Base-by-base conservation (phyloP, 805 yeast species). In the Scheffersomyces amazonensis region DNA sequence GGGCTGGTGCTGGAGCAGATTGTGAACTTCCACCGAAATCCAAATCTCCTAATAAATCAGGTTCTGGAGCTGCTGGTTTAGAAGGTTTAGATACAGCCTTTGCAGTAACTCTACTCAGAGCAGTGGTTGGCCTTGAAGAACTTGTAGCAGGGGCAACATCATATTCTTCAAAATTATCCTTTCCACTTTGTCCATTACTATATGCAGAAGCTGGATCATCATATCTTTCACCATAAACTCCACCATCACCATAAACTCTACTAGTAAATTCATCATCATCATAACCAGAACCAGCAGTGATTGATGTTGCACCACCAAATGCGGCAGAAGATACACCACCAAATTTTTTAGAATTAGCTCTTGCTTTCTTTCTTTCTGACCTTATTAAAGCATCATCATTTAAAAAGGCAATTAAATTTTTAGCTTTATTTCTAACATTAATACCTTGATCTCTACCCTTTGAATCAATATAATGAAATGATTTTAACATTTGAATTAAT, bases 371-470 rank as follows among this genome's bases (percentile, higher is more conserved):
- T 46, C 98, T 76, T 61, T 90, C 98, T 28, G 79, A 67, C 46
- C 98, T 78, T 36, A 91, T 81, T 59, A 70, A 66, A 5, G 73
- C 71, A 52, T 88, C 96, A 60, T 87, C 95, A 50, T 80, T 80
- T 48, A 93, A 71, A 48, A 93, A 70, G 12, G 71, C 73, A 18
- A 81, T 69, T 44, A 93, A 71, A 46, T 80, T 82, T 60, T 88
- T 86, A 21, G 96, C 83, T 50, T 96, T 80, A 64, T 87, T 90
- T 55, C 99, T 79, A 40, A 93, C 96, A 57, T 91, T 90, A 49
- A 89, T 80, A 37, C 99, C 99, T 65, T 90, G 97, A 62, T 93
- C 99, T 48, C 89, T 80, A 22, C 97, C 97, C 59, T 87, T 86
- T 15, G 89, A 78, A 62, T 93, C 98, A 33, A 87, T 83, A 66